Base-by-base conservation (phyloP, 2,329 filamentous ascomycete genomes). In the Phoma herbarum region DNA sequence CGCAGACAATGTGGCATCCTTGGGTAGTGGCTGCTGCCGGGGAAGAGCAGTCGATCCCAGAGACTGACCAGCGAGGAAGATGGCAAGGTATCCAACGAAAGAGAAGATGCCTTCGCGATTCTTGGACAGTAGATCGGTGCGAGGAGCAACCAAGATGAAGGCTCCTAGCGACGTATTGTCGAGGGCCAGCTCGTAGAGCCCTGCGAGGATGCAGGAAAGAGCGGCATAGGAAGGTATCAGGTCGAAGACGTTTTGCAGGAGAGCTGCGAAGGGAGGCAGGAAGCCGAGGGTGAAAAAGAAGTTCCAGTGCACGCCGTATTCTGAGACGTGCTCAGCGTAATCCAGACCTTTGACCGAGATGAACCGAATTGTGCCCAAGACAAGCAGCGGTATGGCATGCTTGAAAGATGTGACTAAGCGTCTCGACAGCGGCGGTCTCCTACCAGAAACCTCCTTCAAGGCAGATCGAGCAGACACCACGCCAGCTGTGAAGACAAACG, bases 251-350 rank as follows among this genome's bases (percentile, higher is more conserved):
- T 90, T 85, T 74, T 96, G 91, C 60, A 94, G 91, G 0, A 95
- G 76, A 26, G 94, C 93, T 51, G 96, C 88, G 70, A 96, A 96
- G 0, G 93, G 93, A 0, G 94, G 92, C 23, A 99, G 80, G 46
- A 97, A 85, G 6, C 88, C 93, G 10, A 99, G 83, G 0, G 95
- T 99, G 79, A 98, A 98, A 84, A 99, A 99, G 78, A 99, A 99
- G 77, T 99, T 99, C 95, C 95, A 99, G 77, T 99, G 95, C 10
- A 99, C 92, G 42, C 95, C 95, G 73, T 99, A 99, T 75, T 99
- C 95, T 14, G 92, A 93, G 58, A 97, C 92, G 80, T 99, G 95
- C 76, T 99, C 95, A 3, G 93, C 93, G 74, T 99, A 99, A 74
- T 98, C 93, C 28, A 97, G 82, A 7, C 92, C 91, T 79, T 99